These are phyloP conservation scores for Ogataea neopini DNA, from an alignment of 805 yeast genomes.

Conservation along the genomic window DNA sequence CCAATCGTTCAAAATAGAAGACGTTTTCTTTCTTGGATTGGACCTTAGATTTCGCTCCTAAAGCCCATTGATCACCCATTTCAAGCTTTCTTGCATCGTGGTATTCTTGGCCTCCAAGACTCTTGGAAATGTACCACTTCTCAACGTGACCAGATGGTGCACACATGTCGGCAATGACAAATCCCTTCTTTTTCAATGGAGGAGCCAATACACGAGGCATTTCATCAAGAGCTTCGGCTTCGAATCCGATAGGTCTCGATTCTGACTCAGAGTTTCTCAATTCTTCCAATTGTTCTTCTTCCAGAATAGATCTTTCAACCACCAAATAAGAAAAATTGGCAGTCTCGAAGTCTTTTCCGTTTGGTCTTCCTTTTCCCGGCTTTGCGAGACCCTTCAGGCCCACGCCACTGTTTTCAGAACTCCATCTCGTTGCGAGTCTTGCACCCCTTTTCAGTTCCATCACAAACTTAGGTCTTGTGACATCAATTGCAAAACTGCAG, in stretches of 20 bases:
- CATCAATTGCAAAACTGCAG: constrained; percentile 71
- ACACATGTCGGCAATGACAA: constrained; percentile 78
- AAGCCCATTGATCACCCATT: constrained; percentile 88
- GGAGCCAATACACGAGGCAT: constrained; percentile 75
- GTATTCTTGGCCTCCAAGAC: constrained; percentile 69
- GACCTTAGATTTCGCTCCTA: constrained; percentile 57
- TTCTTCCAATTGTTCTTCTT: constrained; percentile 25
- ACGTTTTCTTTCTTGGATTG: constrained; percentile 38
- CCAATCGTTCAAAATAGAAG: constrained; percentile 33
- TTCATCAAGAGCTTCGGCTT: constrained; percentile 33
- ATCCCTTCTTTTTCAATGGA: constrained; percentile 80
- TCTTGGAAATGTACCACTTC: constrained; percentile 83
- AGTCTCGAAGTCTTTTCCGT: constrained; percentile 67
- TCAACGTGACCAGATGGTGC: constrained; percentile 79
- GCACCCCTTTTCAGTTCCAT: constrained; percentile 85
- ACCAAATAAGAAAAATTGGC: constrained; percentile 76
- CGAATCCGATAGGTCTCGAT: constrained; percentile 29
- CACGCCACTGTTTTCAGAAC: constrained; percentile 51
- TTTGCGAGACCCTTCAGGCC: constrained; percentile 50
- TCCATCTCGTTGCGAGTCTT: constrained; percentile 73
- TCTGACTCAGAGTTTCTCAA: constrained; percentile 18
- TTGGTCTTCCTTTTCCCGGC: constrained; percentile 78
- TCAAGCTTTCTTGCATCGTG: constrained; percentile 87
- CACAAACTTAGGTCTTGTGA: constrained; percentile 76
- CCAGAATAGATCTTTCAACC: constrained; percentile 57